Evolutionary conservation across 225 moss, liverwort and hornwort species (phyloP), one percentile per base, ranked within the genome.

Genomic region (Takakia lepidozioides): DNA sequence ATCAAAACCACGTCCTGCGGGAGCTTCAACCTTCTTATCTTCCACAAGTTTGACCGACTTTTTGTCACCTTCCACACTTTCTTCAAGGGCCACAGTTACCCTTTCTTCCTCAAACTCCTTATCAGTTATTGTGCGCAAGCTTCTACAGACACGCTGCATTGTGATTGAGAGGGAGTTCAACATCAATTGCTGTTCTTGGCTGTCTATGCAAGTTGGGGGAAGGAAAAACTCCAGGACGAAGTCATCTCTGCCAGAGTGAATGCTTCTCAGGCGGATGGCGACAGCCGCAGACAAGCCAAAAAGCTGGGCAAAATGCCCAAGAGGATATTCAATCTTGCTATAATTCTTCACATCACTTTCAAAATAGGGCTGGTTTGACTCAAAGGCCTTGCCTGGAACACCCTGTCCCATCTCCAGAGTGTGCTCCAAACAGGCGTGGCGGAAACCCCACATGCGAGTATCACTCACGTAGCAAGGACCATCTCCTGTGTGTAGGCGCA

Each of bases 161-260:
- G 98, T 88, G 61, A 83, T 72, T 10, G 98, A 98, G 26, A 98
- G 83, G 17, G 87, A 68, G 26, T 91, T 98, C 34, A 98, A 71
- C 43, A 91, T 65, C 40, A 65, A 37, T 64, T 91, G 91, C 42
- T 98, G 98, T 71, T 85, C 85, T 30, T 73, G 73, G 65, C 87
- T 74, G 40, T 85, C 85, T 24, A 72, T 61, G 48, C 83, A 91
- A 39, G 70, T 47, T 5, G 71, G 78, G 43, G 98, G 98, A 29
- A 98, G 87, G 44, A 98, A 91, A 62, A 98, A 98, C 70, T 98
- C 98, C 2, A 98, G 69, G 47, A 98, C 83, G 47, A 78, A 98
- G 41, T 98, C 98, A 53, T 98, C 98, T 48, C 66, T 81, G 29
- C 98, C 91, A 8, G 87, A 85, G 64, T 98, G 87, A 29, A 87